phyloP scores from a whole-genome alignment of 257 asterid species.

The Scutellaria minor region DNA sequence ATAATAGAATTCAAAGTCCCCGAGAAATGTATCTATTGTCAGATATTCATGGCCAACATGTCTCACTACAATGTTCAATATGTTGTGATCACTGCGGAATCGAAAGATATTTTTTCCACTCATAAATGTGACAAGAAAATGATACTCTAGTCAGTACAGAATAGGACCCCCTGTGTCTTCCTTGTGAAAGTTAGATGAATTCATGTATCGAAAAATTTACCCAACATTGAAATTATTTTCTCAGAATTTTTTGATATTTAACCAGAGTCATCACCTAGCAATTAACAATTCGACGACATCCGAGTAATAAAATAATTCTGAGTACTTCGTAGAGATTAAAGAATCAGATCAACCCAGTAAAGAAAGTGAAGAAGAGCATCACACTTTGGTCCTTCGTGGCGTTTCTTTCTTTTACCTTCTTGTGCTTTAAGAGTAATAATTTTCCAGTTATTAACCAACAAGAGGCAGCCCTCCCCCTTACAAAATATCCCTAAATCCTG shows the following conservation, averaged over 20 bases:
- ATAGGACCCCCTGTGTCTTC: conserved; percentile 9
- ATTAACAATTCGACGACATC: background rate
- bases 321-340: conserved; percentile 17
- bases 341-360: conserved; percentile 20
- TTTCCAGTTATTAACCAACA: conserved; percentile 35
- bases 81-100: background rate
- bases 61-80: conserved; percentile 21
- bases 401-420: conserved; percentile 28
- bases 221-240: conserved; percentile 16
- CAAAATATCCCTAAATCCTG: conserved; percentile 31
- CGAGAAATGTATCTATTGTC: conserved; percentile 25
- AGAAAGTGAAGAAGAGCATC: conserved; percentile 33
- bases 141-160: conserved; percentile 23
- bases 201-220: conserved; percentile 9
- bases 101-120: background rate
- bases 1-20: conserved; percentile 16
- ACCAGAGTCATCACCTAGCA: conserved; percentile 11
- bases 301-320: background rate
- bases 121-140: conserved; percentile 25
- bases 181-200: conserved; percentile 20
- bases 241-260: conserved; percentile 11
- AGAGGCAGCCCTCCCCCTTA: conserved; percentile 29
- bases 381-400: conserved; percentile 33
- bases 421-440: conserved; percentile 19
- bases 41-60: conserved; percentile 27